Base-by-base conservation (phyloP, 1,139 yeast species). In the Zygosaccharomyces sapae region DNA sequence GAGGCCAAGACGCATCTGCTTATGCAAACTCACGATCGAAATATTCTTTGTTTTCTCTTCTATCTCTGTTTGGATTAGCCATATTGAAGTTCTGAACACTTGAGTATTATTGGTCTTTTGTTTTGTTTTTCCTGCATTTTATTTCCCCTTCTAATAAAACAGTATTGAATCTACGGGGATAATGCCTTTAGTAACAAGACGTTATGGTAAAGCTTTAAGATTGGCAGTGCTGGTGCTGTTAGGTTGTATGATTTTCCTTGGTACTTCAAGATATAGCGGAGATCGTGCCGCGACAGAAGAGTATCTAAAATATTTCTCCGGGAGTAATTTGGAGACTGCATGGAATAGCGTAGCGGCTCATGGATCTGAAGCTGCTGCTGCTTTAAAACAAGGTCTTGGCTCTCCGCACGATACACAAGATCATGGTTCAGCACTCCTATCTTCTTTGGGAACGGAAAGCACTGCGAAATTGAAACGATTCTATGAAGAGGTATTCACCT, bases 401-500 rank as follows among this genome's bases (percentile, higher is more conserved):
- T n/a, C 13, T 20, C n/a, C n/a, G n/a, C n/a, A n/a, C n/a, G n/a
- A n/a, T n/a, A n/a, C n/a, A n/a, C n/a, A n/a, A n/a, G n/a, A n/a
- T n/a, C n/a, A n/a, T n/a, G n/a, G n/a, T n/a, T n/a, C n/a, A n/a
- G n/a, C n/a, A n/a, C n/a, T n/a, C n/a, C n/a, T n/a, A n/a, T n/a
- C n/a, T n/a, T 13, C 38, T 13, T 10, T 35, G 25, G 38, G 13
- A 9, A 5, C 38, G 9, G 38, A 35, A 16, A 34, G 22, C 10
- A 38, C 41, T 29, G 43, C 12, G 10, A 37, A 38, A 43, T 38
- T 62, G 51, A 52, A 55, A 37, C 38, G 45, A 10, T 63, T 62
- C 41, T 63, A 56, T 45, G 47, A 49, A 13, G 53, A 54, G 31
- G 59, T 63, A 8, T 63, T 63, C 45, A 51, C 57, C 35, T 46